phyloP scores from a whole-genome alignment of 2,329 filamentous ascomycete genomes.

The Fusarium bactridioides region DNA sequence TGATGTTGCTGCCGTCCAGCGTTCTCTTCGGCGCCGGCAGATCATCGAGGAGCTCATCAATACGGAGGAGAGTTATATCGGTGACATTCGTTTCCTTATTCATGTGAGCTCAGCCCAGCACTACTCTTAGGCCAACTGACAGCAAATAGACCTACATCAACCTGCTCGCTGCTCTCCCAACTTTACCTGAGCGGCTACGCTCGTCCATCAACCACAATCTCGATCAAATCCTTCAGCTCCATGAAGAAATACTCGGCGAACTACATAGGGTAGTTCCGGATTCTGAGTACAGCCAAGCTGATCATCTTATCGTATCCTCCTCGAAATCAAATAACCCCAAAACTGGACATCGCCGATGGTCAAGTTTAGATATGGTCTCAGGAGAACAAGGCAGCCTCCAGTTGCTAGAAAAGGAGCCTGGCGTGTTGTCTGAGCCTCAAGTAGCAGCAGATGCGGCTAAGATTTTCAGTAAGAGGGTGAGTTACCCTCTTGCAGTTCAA shows the following conservation, averaged over 20 bases:
- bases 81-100: conserved; percentile 84
- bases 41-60: conserved; percentile 85
- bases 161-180: conserved; percentile 75
- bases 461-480: conserved; percentile 67
- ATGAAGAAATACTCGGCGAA: conserved; percentile 80
- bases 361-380: conserved; percentile 56
- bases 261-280: conserved; percentile 76
- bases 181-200: conserved; percentile 69
- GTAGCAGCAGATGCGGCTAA: conserved; percentile 68
- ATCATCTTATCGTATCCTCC: conserved; percentile 13
- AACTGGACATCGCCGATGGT: conserved; percentile 55
- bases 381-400: conserved; percentile 49
- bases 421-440: conserved; percentile 65
- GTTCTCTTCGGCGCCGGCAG: conserved; percentile 77
- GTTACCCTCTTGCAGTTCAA: neutral
- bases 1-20: conserved; percentile 74
- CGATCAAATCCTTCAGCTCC: conserved; percentile 80
- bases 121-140: conserved; percentile 18
- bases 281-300: conserved; percentile 65
- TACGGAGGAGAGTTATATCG: conserved; percentile 89
- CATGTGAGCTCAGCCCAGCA: conserved; percentile 65
- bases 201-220: conserved; percentile 81
- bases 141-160: conserved; percentile 72
- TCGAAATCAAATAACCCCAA: conserved; percentile 18
- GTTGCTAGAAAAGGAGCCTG: conserved; percentile 57